Evolutionary conservation across 805 yeast genomes (phyloP), one percentile per base, ranked within the genome.

Genomic region (Zygoascus flipseniorum): DNA sequence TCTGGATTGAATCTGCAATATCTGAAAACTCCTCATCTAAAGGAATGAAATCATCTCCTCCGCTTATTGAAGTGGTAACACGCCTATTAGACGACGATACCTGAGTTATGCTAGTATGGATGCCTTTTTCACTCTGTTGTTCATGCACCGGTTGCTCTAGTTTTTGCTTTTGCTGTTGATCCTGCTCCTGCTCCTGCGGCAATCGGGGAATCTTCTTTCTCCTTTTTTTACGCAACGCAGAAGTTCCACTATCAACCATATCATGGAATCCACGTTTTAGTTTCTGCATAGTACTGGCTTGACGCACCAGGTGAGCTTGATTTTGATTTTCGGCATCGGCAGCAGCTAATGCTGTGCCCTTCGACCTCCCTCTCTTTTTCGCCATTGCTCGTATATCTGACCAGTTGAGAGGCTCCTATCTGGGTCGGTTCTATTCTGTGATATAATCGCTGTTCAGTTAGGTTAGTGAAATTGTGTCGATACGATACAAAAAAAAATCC

Each of bases 1-100:
- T 41, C 35, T 55, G 52, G 8, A 53, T 45, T 19, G 56, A 53
- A 23, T 45, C 52, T 13, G 53, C 56, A 16, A 41, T 54, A 46
- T 52, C 59, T 19, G 52, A 32, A 14, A 14, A 39, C 28, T 53
- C 53, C 4, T 35, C 28, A 37, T 57, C 58, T 19, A 57, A 51
- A 16, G 54, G 46, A 42, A 57, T 55, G 39, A 57, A 57, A n/a
- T 39, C 58, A 28, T 37, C 51, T 4, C 37, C 49, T 18, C 19
- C 50, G 31, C 18, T 48, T 10, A 47, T 35, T 19, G 46, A 16
- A 37, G 9, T 42, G 9, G 14, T 20, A 6, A 43, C 18, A 8
- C 9, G 32, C 26, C 37, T 9, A 14, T 14, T 23, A 23, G 6
- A 4, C 28, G 28, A 23, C n/a, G 42, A 16, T 16, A n/a, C 18